Conservation (phyloP, 805 yeast genomes). For the Cyberlindnera saturnus region DNA sequence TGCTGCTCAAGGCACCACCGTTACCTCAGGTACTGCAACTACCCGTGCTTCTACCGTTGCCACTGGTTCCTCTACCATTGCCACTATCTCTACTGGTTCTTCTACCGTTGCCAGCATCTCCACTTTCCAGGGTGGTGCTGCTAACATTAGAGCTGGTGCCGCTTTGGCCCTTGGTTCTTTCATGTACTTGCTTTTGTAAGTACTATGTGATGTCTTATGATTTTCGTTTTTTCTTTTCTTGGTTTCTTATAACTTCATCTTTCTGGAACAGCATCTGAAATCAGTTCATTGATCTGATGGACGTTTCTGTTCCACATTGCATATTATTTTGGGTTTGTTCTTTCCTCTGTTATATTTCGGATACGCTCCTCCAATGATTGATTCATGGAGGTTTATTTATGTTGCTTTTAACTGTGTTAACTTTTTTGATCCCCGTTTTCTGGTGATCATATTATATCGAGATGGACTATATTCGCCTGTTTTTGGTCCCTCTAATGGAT, state of each 20-base stretch:
- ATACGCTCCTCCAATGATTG: too few relatives aligned
- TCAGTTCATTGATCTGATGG: background rate
- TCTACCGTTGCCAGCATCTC: constrained; percentile 5
- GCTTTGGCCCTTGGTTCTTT: constrained; percentile 26
- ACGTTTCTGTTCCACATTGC: background rate
- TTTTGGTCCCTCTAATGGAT: too few relatives aligned
- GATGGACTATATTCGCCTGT: too few relatives aligned
- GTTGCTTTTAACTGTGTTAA: too few relatives aligned
- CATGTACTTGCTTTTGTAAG: constrained; percentile 25
- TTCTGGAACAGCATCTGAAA: background rate
- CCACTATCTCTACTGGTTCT: constrained; percentile 2
- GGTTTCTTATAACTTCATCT: background rate
- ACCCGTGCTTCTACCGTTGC: constrained; percentile 5
- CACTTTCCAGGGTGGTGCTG: constrained; percentile 18
- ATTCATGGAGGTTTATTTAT: too few relatives aligned
- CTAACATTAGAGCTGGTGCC: constrained; percentile 19
- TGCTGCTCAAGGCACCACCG: background rate
- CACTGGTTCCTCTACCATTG: constrained; percentile 7
- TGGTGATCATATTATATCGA: too few relatives aligned
- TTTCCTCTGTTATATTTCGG: too few relatives aligned
- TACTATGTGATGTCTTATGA: background rate
- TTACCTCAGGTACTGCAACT: background rate
- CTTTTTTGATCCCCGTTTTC: too few relatives aligned
- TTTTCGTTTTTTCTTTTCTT: background rate
- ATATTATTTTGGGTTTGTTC: too few relatives aligned